Evolutionary conservation across 1,139 yeast genomes (phyloP).

Genomic region (Geotrichum reessii): DNA sequence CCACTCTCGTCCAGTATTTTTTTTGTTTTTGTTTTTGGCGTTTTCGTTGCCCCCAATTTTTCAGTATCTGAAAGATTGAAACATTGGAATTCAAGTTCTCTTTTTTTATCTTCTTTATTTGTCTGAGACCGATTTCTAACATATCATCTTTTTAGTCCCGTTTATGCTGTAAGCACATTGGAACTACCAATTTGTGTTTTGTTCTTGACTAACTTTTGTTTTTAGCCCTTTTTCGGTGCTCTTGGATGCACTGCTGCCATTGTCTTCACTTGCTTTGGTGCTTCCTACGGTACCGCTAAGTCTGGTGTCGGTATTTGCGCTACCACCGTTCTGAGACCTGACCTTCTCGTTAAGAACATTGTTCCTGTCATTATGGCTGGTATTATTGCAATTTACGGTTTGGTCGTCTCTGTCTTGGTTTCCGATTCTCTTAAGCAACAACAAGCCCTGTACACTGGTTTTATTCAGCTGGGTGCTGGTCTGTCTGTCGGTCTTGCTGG

Average conservation of each 20-base stretch:
- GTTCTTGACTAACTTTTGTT: slow-evolving; percentile 11
- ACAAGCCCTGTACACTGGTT: slow-evolving; percentile 87
- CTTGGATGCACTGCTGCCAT: slow-evolving; percentile 99
- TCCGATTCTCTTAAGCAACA: slow-evolving; percentile 85
- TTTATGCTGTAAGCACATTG: slow-evolving; percentile 50
- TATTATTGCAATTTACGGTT: slow-evolving; percentile 91
- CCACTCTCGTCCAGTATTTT: neutral
- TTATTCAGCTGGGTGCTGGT: slow-evolving; percentile 96
- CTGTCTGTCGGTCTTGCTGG: slow-evolving; percentile 94
- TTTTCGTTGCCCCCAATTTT: neutral
- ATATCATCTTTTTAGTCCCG: slow-evolving; percentile 47
- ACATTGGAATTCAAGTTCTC: too few species aligned
- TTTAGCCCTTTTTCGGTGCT: slow-evolving; percentile 84
- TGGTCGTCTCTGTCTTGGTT: slow-evolving; percentile 90
- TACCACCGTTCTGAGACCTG: slow-evolving; percentile 94
- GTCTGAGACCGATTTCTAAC: slow-evolving; percentile 3
- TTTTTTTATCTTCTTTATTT: neutral
- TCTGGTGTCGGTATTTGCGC: slow-evolving; percentile 98
- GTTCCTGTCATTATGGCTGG: slow-evolving; percentile 97
- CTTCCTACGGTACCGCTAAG: slow-evolving; percentile 97
- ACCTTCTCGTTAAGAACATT: slow-evolving; percentile 41
- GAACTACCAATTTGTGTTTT: neutral
- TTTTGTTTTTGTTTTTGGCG: neutral
- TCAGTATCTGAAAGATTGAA: neutral
- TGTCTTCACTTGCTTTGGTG: slow-evolving; percentile 90